phyloP scores from a whole-genome alignment of 768 basidiomycete species.

The Scleroderma citrinum region DNA sequence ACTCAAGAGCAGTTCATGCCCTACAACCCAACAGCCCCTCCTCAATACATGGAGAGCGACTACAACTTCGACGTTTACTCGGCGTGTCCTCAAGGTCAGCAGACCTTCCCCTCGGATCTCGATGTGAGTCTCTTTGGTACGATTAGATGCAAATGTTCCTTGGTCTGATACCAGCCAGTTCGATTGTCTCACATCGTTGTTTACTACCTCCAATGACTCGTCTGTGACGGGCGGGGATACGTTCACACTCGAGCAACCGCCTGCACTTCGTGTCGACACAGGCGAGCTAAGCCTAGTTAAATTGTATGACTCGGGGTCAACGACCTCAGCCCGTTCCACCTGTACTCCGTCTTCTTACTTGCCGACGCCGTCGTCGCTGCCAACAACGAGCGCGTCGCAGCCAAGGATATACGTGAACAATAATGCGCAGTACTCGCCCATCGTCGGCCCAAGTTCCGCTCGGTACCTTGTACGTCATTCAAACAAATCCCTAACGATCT shows the following conservation, averaged over 20 bases:
- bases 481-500: not conserved
- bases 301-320: not conserved
- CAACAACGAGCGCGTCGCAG: not conserved
- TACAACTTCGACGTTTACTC: too few relatives aligned
- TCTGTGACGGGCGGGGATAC: not conserved
- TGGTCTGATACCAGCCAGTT: too few relatives aligned
- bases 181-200: too few relatives aligned
- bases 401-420: not conserved
- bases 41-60: too few relatives aligned
- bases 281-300: constrained; percentile 1
- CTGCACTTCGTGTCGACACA: constrained; percentile 17
- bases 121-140: too few relatives aligned
- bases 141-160: too few relatives aligned
- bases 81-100: too few relatives aligned
- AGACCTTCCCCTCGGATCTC: too few relatives aligned
- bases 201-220: not conserved
- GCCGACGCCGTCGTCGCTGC: too few relatives aligned
- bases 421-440: not conserved
- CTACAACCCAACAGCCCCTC: too few relatives aligned
- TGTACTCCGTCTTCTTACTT: not conserved
- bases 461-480: not conserved
- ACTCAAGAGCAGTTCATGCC: too few relatives aligned
- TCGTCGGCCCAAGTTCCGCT: not conserved
- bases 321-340: not conserved
- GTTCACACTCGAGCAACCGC: constrained; percentile 3